Conservation (phyloP, 441 rosid genomes). For the Syzygium syzygioides region DNA sequence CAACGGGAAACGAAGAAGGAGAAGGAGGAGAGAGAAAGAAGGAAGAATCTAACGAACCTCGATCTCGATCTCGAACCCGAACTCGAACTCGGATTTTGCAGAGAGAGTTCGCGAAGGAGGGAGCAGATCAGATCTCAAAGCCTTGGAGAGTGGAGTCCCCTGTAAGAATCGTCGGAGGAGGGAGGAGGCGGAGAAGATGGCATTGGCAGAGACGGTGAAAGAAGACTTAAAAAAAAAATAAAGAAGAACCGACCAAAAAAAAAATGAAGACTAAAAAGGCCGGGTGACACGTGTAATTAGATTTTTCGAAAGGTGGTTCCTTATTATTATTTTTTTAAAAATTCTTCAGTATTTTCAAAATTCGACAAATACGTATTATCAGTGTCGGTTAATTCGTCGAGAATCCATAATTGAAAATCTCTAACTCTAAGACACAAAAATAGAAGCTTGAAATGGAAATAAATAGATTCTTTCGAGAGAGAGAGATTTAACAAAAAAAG, state of each 20-base stretch:
- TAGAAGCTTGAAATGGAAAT: not conserved
- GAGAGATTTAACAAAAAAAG: not conserved
- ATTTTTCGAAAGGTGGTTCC: not conserved
- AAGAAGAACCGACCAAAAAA: too few relatives aligned
- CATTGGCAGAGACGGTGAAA: not conserved
- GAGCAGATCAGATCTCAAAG: not conserved
- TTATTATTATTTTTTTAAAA: accelerated
- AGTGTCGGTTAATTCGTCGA: not conserved
- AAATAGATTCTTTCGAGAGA: not conserved
- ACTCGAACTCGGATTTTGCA: not conserved
- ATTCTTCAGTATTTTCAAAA: not conserved
- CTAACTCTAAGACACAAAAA: not conserved
- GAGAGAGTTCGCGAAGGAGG: not conserved
- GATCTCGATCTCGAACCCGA: not conserved
- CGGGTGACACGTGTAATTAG: not conserved
- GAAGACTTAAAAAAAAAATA: not conserved
- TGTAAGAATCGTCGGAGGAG: not conserved
- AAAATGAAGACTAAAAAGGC: accelerated
- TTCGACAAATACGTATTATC: not conserved
- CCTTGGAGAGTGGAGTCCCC: not conserved
- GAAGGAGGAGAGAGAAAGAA: not conserved
- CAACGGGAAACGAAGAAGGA: not conserved
- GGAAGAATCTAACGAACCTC: not conserved
- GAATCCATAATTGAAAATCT: not conserved
- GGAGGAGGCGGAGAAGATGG: not conserved